Conservation (phyloP, 2,329 filamentous ascomycete species). For the Xylariaceae sp. region DNA sequence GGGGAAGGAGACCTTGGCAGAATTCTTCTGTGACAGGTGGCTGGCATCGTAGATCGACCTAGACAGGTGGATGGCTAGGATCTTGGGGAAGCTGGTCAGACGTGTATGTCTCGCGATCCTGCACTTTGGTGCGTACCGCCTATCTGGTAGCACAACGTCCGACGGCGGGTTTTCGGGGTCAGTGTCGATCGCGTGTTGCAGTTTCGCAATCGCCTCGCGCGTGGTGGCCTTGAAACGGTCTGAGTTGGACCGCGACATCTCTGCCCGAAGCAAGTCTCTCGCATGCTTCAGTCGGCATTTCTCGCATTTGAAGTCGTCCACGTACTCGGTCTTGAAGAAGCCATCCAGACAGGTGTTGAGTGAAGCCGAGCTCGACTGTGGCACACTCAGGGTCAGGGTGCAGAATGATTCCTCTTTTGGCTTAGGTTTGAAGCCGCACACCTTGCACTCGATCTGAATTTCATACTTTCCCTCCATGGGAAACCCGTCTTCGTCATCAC, state of each 20-base stretch:
- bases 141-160: conserved; percentile 74
- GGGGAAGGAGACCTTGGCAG: conserved; percentile 90
- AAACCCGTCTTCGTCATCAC: conserved; percentile 65
- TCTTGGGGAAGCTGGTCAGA: conserved; percentile 83
- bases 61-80: conserved; percentile 89
- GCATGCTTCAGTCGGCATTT: conserved; percentile 87
- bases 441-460: conserved; percentile 92
- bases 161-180: conserved; percentile 80
- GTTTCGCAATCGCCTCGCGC: conserved; percentile 62
- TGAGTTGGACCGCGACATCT: conserved; percentile 58
- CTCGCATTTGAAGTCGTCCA: conserved; percentile 96
- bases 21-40: conserved; percentile 84
- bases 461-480: conserved; percentile 90
- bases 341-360: conserved; percentile 90
- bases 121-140: conserved; percentile 74
- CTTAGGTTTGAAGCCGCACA: conserved; percentile 86
- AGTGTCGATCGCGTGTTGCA: conserved; percentile 71
- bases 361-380: conserved; percentile 77
- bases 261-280: conserved; percentile 62
- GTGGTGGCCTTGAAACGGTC: conserved; percentile 55
- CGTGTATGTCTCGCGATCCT: conserved; percentile 86
- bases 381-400: conserved; percentile 88
- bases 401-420: conserved; percentile 85
- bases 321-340: conserved; percentile 91
- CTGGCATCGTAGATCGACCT: conserved; percentile 86